Evolutionary conservation across 345 rosid genomes (phyloP).

Genomic region (Erysimum cheiranthoides): DNA sequence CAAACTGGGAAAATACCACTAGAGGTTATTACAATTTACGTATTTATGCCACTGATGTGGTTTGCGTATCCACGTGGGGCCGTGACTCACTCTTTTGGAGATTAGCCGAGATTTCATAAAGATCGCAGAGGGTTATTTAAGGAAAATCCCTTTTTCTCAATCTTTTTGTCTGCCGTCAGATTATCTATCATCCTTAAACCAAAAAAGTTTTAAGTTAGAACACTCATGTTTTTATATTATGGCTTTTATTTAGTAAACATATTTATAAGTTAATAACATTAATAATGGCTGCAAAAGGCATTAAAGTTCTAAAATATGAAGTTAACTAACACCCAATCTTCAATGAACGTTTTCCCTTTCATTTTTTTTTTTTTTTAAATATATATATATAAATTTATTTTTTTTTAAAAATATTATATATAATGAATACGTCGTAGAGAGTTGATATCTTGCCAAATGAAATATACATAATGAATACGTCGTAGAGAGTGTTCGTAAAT

Average conservation of each 20-base stretch:
- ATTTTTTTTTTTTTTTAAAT: too few relatives aligned
- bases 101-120: conserved; percentile 12
- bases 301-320: not conserved
- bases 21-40: conserved; percentile 29
- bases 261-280: not conserved
- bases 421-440: too few relatives aligned
- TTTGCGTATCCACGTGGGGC: conserved; percentile 45
- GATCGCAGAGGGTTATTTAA: conserved; percentile 1
- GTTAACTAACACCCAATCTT: conserved; percentile 8
- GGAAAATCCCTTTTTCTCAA: conserved; percentile 2
- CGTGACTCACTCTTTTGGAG: conserved; percentile 47
- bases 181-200: conserved; percentile 17
- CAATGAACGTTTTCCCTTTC: not conserved
- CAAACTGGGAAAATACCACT: conserved; percentile 19
- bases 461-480: too few relatives aligned
- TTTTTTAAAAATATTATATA: too few relatives aligned
- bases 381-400: too few relatives aligned
- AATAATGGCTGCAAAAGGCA: not conserved
- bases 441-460: too few relatives aligned
- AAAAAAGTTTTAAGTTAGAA: not conserved
- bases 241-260: not conserved
- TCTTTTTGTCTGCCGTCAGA: conserved; percentile 21
- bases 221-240: not conserved
- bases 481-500: too few relatives aligned
- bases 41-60: conserved; percentile 41